These are phyloP conservation scores for Rubia yunnanensis DNA, from an alignment of 257 asterid genomes.

Conservation along the genomic window DNA sequence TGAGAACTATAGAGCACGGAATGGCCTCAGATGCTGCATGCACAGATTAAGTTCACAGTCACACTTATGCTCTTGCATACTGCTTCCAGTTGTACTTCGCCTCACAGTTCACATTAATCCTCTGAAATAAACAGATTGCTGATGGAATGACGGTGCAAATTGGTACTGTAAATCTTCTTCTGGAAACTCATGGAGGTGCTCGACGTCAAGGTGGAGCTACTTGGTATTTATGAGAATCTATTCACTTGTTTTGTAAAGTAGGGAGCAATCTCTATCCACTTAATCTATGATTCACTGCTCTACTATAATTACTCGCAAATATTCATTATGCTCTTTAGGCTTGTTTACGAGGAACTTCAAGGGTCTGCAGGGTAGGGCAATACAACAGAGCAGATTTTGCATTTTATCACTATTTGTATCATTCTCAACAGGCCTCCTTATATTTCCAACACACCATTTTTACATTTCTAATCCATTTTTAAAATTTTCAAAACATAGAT, in stretches of 20 bases:
- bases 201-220: slow-evolving; percentile 82
- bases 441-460: neutral
- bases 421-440: neutral
- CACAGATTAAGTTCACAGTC: neutral
- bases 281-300: neutral
- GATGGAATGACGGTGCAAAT: slow-evolving; percentile 97
- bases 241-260: slow-evolving; percentile 6
- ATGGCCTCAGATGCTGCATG: neutral
- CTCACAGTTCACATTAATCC: slow-evolving; percentile 10
- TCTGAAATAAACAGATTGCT: slow-evolving; percentile 62
- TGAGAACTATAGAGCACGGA: neutral
- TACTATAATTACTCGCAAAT: neutral
- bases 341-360: neutral
- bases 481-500: too few species aligned
- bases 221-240: slow-evolving; percentile 52
- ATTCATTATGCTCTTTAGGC: neutral
- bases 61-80: neutral
- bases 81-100: neutral
- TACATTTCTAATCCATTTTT: neutral
- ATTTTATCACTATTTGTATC: neutral
- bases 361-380: neutral
- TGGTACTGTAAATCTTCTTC: slow-evolving; percentile 74
- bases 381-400: neutral
- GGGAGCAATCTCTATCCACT: neutral
- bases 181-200: slow-evolving; percentile 96